Conservation (phyloP, 2,329 filamentous ascomycete species). For the Lasiodiplodia hormozganensis region DNA sequence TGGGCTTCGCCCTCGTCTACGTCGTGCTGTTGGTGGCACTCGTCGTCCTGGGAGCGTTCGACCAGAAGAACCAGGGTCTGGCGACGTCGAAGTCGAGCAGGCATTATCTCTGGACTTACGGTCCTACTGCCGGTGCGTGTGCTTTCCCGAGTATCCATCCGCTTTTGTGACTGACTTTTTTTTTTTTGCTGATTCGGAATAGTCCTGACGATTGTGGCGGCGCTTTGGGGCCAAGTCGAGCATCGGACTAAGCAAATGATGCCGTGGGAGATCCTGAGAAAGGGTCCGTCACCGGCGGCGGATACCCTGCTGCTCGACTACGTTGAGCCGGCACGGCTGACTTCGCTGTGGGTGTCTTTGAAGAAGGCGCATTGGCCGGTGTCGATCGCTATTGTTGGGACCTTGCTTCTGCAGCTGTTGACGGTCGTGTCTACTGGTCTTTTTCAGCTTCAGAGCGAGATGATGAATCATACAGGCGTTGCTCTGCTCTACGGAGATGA, state of each 20-base stretch:
- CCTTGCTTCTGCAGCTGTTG: not conserved
- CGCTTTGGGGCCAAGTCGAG: slow-evolving; percentile 6
- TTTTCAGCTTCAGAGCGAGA: not conserved
- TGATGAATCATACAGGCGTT: not conserved
- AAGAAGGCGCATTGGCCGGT: slow-evolving; percentile 1
- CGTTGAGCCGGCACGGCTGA: not conserved
- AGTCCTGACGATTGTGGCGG: not conserved
- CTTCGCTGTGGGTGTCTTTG: not conserved
- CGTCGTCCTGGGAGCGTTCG: not conserved
- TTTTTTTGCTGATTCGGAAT: not conserved
- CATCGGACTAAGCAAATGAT: slow-evolving; percentile 8
- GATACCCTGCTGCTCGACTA: slow-evolving; percentile 1
- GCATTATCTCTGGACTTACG: slow-evolving; percentile 1
- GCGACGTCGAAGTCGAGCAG: not conserved
- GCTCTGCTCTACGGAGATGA: not conserved
- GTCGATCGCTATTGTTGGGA: not conserved
- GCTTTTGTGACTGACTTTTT: not conserved
- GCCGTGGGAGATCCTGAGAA: not conserved
- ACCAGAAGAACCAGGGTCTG: not conserved
- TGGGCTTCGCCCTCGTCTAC: not conserved
- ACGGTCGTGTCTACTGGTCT: not conserved
- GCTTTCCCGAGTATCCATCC: not conserved
- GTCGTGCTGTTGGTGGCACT: not conserved
- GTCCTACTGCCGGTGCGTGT: not conserved
- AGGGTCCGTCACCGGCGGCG: not conserved